Base-by-base conservation (phyloP, 345 rosid species). In the Salix purpurea region DNA sequence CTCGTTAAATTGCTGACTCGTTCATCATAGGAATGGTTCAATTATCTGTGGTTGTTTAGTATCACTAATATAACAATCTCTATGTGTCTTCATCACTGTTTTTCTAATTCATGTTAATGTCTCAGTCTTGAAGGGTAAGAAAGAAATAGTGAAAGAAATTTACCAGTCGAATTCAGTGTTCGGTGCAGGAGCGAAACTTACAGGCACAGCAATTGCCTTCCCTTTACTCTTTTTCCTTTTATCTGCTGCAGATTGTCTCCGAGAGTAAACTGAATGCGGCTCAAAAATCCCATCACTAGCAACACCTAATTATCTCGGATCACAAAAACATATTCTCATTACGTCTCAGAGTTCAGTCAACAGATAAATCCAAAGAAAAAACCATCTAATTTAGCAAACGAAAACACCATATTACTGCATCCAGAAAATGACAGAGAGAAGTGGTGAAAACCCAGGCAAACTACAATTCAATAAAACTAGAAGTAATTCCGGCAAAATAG, bases 261-360 rank as follows among this genome's bases (percentile, higher is more conserved):
- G 66, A 26, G 77, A 62, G 83, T 85, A 85, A 76, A 87, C 83
- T 0, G 90, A 77, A 72, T 67, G n/a, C 21, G 86, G 88, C 86
- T 80, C 87, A 13, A 48, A 48, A 62, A 60, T 23, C 56, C 67
- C 60, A 65, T 5, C 24, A 58, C 46, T 21, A 26, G 39, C 58
- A 54, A 16, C 13, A 66, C 65, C 81, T 78, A 54, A 37, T n/a
- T 24, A 40, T 6, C 56, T 24, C 70, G 46, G 7, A 32, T 62
- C 62, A 56, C 4, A 46, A 44, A 40, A 32, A 13, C 52, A 74
- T 16, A 26, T 10, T n/a, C 32, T n/a, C 65, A 11, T 67, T 56
- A 37, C 39, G 19, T 15, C 24, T 23, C 58, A 52, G 58, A 19
- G 7, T 52, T 6, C 58, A 52, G 8, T 6, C 6, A 19, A 52